Evolutionary conservation across 306 rosid species (phyloP).

Genomic region (Gleditsia sinensis): DNA sequence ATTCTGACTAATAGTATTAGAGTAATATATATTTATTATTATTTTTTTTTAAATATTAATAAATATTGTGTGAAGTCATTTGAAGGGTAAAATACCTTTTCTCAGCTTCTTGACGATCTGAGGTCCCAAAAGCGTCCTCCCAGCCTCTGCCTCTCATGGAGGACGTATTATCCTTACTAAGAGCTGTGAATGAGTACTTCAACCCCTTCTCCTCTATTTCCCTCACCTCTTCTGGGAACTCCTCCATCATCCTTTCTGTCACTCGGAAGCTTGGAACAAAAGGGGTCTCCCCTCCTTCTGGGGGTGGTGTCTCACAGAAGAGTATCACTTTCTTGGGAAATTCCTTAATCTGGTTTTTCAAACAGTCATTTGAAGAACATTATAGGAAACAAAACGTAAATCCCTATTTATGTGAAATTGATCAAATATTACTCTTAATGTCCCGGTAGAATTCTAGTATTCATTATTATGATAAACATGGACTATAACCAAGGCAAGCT

Average conservation of each 20-base stretch:
- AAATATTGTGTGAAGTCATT: neutral
- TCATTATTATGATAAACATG: no score
- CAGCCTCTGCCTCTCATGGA: conserved; percentile 93
- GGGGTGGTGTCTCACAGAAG: conserved; percentile 85
- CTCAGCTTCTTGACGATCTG: conserved; percentile 66
- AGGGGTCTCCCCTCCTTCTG: conserved; percentile 87
- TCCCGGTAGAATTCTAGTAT: neutral
- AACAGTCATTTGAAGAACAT: no score
- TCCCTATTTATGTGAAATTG: no score
- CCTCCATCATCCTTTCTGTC: conserved; percentile 69
- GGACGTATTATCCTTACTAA: conserved; percentile 49
- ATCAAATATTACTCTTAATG: no score
- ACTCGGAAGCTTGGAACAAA: conserved; percentile 83
- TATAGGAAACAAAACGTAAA: no score
- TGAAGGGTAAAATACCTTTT: conserved; percentile 44
- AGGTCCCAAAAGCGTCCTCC: conserved; percentile 77
- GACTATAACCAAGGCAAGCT: no score
- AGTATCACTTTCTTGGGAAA: conserved; percentile 61
- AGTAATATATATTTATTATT: no score
- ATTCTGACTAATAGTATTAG: no score
- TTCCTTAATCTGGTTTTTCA: conserved; percentile 72
- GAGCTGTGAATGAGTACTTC: conserved; percentile 72
- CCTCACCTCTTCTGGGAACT: conserved; percentile 70
- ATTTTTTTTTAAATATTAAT: no score
- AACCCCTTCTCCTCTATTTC: conserved; percentile 65